These are phyloP conservation scores for Alternaria solani DNA, from an alignment of 2,329 filamentous ascomycete genomes.

Conservation along the genomic window DNA sequence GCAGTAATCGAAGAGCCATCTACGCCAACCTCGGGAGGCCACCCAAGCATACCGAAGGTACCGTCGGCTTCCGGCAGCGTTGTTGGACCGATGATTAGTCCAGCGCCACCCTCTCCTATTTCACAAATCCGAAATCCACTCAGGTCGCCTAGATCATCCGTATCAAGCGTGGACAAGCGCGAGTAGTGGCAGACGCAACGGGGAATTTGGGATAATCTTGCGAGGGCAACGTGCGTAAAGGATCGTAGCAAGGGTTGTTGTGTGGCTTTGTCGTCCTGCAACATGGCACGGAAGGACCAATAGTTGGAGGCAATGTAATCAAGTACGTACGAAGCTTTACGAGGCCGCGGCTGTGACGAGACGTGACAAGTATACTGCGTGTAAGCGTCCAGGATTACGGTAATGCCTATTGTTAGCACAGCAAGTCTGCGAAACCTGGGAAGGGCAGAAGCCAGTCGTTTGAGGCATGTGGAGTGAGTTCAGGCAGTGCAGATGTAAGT, in stretches of 20 bases:
- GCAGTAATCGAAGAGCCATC: constrained; percentile 8
- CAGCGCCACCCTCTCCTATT: constrained; percentile 1
- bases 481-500: constrained; percentile 1
- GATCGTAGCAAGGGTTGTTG: constrained; percentile 2
- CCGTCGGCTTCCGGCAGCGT: not conserved
- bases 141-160: constrained; percentile 14
- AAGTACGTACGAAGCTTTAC: not conserved
- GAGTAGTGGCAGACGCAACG: not conserved
- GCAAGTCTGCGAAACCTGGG: not conserved
- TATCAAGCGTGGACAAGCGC: constrained; percentile 20
- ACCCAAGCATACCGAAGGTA: not conserved
- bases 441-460: not conserved
- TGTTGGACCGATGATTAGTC: not conserved
- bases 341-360: not conserved
- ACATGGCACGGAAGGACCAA: constrained; percentile 1
- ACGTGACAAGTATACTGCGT: not conserved
- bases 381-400: not conserved
- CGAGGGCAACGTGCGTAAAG: constrained; percentile 2
- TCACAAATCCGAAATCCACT: not conserved
- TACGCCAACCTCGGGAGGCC: not conserved
- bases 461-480: not conserved
- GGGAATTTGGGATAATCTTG: constrained; percentile 8
- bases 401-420: not conserved
- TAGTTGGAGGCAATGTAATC: not conserved
- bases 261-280: not conserved